phyloP scores from a whole-genome alignment of 1,139 yeast genomes.

The Kluyveromyces sp. region DNA sequence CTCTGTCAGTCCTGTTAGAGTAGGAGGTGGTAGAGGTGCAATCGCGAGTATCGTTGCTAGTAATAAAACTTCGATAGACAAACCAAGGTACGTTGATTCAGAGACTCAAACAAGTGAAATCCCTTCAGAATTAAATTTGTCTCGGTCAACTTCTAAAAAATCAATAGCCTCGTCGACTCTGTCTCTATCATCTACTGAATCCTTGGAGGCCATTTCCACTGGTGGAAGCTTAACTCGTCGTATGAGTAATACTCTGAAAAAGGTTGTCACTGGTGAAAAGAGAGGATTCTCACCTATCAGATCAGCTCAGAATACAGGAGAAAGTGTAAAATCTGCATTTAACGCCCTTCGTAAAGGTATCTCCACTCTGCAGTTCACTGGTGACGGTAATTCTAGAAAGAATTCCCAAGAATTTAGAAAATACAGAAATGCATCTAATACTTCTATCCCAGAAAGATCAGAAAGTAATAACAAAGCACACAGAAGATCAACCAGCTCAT shows the following conservation, averaged over 20 bases:
- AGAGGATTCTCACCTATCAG: conserved; percentile 15
- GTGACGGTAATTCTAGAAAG: conserved; percentile 4
- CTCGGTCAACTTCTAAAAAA: conserved; percentile 7
- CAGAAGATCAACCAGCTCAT: conserved; percentile 4
- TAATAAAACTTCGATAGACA: conserved; percentile 2
- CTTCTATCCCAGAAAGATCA: conserved; percentile 6
- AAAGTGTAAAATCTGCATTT: conserved; percentile 25
- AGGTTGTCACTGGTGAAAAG: conserved; percentile 15
- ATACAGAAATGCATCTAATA: conserved; percentile 5
- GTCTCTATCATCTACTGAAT: conserved; percentile 6
- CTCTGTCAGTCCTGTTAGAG: conserved; percentile 7
- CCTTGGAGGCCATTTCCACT: conserved; percentile 9
- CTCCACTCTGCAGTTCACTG: conserved; percentile 9
- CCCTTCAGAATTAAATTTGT: not conserved
- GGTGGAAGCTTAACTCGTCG: conserved; percentile 16
- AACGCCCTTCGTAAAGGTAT: conserved; percentile 16
- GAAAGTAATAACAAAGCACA: not conserved
- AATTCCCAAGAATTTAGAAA: conserved; percentile 3
- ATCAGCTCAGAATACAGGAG: conserved; percentile 22
- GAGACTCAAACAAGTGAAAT: conserved; percentile 22
- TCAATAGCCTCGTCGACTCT: conserved; percentile 6
- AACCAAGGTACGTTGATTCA: conserved; percentile 18
- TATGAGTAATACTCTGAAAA: conserved; percentile 14
- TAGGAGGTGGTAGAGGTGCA: conserved; percentile 6
- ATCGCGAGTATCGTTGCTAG: conserved; percentile 7